Evolutionary conservation across 2,329 filamentous ascomycete genomes (phyloP), one percentile per base, ranked within the genome.

Genomic region (Fusarium anthophilum): DNA sequence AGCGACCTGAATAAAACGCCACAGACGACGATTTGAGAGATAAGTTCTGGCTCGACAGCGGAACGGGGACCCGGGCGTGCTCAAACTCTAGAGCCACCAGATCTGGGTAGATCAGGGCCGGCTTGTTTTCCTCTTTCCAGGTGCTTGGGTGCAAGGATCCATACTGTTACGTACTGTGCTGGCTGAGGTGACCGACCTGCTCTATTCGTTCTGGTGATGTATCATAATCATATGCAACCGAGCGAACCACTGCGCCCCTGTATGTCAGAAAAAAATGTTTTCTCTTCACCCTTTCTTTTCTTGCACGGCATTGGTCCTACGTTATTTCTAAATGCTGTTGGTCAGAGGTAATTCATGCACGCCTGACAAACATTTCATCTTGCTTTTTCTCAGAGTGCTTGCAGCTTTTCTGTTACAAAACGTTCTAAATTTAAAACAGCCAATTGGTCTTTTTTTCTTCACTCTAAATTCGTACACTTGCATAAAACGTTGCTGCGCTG

Each of bases 151-250:
- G 17, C 65, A 39, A 37, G 63, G 55, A 39, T 37, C 26, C 35
- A 41, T 26, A 8, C 41, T 45, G n/a, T 68, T 69, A 70, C 66
- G 58, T 59, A 53, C 35, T 11, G 18, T 22, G 44, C 44, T 28
- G 35, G 32, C 4, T 39, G 22, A 44, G 43, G 43, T 13, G 24
- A 66, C 64, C 61, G 43, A 66, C 64, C 61, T 67, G 32, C 64
- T 66, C 26, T 20, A 59, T 67, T 51, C 20, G 51, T 60, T 17
- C 18, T 43, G 54, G 24, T 62, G 32, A 56, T 51, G 38, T 68
- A 50, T 69, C 56, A 60, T 59, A 48, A 41, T 66, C 63, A 60
- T 68, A 63, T 63, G 44, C 15, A 39, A 24, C 54, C 39, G 62
- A 48, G 56, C 48, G 47, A 56, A 22, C 44, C 39, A 26, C 2